A percentile compares a stretch with the other conserved stretches of the same genome.
Conservation (phyloP, 1,284 basidiomycete genomes). For the Austroboletus niveus region DNA sequence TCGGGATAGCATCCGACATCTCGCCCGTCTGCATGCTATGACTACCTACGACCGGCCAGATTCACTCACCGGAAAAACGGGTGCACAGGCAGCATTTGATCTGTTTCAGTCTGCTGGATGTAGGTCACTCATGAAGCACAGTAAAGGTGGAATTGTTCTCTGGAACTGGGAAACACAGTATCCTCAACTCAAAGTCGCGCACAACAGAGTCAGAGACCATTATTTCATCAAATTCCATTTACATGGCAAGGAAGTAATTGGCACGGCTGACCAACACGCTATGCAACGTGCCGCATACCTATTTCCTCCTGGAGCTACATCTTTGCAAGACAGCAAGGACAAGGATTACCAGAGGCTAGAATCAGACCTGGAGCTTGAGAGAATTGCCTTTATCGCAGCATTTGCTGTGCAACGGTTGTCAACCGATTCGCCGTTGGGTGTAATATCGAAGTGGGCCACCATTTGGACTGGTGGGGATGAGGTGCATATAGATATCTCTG, state of each 20-base stretch:
- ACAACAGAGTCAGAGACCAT: background rate
- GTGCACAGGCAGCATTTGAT: conserved; percentile 43
- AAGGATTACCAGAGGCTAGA: background rate
- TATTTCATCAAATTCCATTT: too few relatives aligned
- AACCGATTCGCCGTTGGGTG: background rate
- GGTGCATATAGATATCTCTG: background rate
- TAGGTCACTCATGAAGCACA: conserved; percentile 37
- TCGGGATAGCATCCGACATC: conserved; percentile 34
- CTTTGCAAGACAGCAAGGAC: background rate
- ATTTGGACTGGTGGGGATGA: background rate
- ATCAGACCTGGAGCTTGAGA: conserved; percentile 1
- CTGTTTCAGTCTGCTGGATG: conserved; percentile 36
- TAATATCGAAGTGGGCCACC: background rate
- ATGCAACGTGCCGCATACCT: background rate
- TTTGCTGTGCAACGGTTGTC: background rate
- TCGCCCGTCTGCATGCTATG: conserved; percentile 40
- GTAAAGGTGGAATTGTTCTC: background rate
- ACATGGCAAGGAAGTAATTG: background rate
- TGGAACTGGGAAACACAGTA: background rate
- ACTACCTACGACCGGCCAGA: background rate
- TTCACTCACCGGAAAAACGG: conserved; percentile 39
- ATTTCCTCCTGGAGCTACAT: background rate
- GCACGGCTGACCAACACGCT: background rate
- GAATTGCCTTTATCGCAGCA: background rate
- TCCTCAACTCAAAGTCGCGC: background rate